phyloP scores from a whole-genome alignment of 2,329 filamentous ascomycete genomes.

The Diaporthe sp. region DNA sequence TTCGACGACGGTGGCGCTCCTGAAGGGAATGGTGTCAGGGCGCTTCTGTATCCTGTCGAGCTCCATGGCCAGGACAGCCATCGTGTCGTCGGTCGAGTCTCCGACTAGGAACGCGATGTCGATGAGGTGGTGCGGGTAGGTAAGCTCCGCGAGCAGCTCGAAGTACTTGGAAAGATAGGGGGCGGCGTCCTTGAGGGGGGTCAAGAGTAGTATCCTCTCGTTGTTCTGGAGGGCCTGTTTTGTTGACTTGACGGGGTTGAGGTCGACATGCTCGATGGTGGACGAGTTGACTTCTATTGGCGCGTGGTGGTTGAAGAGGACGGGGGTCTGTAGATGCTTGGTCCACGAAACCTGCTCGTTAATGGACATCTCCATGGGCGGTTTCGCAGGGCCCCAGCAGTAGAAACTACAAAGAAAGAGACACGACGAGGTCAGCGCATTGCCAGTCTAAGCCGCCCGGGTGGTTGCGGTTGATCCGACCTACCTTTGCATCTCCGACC shows the following conservation, averaged over 20 bases:
- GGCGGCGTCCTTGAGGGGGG: constrained; percentile 91
- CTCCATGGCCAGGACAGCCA: constrained; percentile 87
- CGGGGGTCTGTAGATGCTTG: constrained; percentile 88
- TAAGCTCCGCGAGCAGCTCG: constrained; percentile 88
- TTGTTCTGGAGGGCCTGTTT: constrained; percentile 82
- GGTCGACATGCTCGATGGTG: constrained; percentile 82
- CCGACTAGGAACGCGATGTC: constrained; percentile 95
- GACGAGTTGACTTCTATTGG: constrained; percentile 86
- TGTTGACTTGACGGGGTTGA: constrained; percentile 88
- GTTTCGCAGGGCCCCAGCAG: constrained; percentile 94
- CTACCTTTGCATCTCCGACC: constrained; percentile 92
- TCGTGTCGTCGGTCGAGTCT: constrained; percentile 90
- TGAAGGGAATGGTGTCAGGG: constrained; percentile 84
- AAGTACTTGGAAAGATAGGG: constrained; percentile 90
- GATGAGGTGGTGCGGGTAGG: constrained; percentile 95
- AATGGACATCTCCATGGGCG: constrained; percentile 94
- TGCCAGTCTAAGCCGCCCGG: neutral
- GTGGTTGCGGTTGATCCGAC: constrained; percentile 42
- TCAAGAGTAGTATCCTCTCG: constrained; percentile 91
- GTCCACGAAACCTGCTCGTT: constrained; percentile 95
- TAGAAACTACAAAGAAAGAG: constrained; percentile 77
- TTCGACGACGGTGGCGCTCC: constrained; percentile 85
- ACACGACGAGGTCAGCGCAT: constrained; percentile 25
- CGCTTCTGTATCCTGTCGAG: constrained; percentile 89
- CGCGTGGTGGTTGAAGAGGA: constrained; percentile 95